phyloP scores from a whole-genome alignment of 1,284 basidiomycete species.

The Prillingera fragicola region DNA sequence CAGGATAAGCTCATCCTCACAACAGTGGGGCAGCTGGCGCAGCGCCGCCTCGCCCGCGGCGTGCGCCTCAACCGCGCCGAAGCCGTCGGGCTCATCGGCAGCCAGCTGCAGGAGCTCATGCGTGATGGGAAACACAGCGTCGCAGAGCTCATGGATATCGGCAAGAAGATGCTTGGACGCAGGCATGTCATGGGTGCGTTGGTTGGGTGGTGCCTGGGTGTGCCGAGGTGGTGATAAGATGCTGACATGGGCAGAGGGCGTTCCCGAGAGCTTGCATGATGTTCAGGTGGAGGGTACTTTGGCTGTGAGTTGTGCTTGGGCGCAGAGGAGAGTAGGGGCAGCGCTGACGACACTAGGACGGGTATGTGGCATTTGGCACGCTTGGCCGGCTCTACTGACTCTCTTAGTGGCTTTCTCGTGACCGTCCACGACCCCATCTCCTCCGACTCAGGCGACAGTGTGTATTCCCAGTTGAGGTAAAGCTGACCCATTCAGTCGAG shows the following conservation, averaged over 20 bases:
- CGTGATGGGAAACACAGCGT: slow-evolving; percentile 89
- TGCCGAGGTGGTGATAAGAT: background rate
- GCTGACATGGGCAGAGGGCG: slow-evolving; percentile 25
- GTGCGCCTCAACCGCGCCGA: slow-evolving; percentile 80
- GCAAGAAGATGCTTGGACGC: slow-evolving; percentile 80
- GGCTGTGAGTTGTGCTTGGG: slow-evolving; percentile 53
- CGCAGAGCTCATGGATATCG: slow-evolving; percentile 83
- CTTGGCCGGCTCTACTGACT: slow-evolving; percentile 3
- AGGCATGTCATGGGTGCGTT: slow-evolving; percentile 67
- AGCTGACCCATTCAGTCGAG: slow-evolving; percentile 47
- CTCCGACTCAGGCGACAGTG: slow-evolving; percentile 65
- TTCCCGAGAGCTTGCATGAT: slow-evolving; percentile 56
- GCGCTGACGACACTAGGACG: slow-evolving; percentile 23
- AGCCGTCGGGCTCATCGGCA: slow-evolving; percentile 81
- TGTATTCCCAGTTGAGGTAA: slow-evolving; percentile 8
- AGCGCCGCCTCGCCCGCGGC: slow-evolving; percentile 88
- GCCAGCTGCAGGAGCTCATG: slow-evolving; percentile 87
- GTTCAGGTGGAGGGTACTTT: slow-evolving; percentile 93
- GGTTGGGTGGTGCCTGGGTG: background rate
- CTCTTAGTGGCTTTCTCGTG: slow-evolving; percentile 75
- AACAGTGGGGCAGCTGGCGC: slow-evolving; percentile 78
- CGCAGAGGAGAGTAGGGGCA: background rate
- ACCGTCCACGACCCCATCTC: slow-evolving; percentile 92
- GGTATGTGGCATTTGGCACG: slow-evolving; percentile 13
- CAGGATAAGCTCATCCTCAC: slow-evolving; percentile 51